Percentiles rank a stretch among this genome's conserved stretches.
phyloP scores from a whole-genome alignment of 2,329 filamentous ascomycete species.

The Elsinoe arachidis region DNA sequence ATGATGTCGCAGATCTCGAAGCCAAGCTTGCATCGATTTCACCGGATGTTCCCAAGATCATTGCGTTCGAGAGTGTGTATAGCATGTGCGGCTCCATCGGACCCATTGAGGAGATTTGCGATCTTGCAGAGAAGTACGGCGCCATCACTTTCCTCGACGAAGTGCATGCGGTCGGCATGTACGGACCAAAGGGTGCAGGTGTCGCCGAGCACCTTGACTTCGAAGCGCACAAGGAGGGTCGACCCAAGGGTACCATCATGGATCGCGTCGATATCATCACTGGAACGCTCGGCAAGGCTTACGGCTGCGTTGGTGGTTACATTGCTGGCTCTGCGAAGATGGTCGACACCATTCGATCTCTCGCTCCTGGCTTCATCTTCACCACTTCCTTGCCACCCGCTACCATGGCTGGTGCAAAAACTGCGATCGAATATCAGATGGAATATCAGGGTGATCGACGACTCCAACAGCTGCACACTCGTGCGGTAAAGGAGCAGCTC shows the following conservation, averaged over 20 bases:
- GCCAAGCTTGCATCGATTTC: slow-evolving; percentile 83
- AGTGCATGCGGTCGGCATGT: slow-evolving; percentile 99
- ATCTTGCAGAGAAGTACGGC: slow-evolving; percentile 94
- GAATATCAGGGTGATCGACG: slow-evolving; percentile 74
- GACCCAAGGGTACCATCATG: slow-evolving; percentile 75
- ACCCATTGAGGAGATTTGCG: slow-evolving; percentile 90
- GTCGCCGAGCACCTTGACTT: slow-evolving; percentile 97
- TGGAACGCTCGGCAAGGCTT: slow-evolving; percentile 92
- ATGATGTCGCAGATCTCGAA: slow-evolving; percentile 88
- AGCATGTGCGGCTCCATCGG: slow-evolving; percentile 98
- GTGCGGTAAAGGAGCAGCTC: slow-evolving; percentile 81
- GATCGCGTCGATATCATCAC: slow-evolving; percentile 97
- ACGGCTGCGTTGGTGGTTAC: slow-evolving; percentile 95
- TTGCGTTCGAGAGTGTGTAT: slow-evolving; percentile 97
- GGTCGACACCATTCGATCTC: slow-evolving; percentile 85
- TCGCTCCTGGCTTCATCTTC: slow-evolving; percentile 97
- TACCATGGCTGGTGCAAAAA: slow-evolving; percentile 87
- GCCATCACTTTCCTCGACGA: slow-evolving; percentile 96
- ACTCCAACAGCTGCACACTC: slow-evolving; percentile 92
- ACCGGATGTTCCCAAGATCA: slow-evolving; percentile 83
- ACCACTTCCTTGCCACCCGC: slow-evolving; percentile 93
- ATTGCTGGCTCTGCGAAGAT: slow-evolving; percentile 83
- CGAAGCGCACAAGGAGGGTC: slow-evolving; percentile 69
- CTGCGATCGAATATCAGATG: slow-evolving; percentile 92
- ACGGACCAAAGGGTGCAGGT: slow-evolving; percentile 88